These are phyloP conservation scores for Teunomyces panamensis DNA, from an alignment of 805 yeast species.

Conservation along the genomic window DNA sequence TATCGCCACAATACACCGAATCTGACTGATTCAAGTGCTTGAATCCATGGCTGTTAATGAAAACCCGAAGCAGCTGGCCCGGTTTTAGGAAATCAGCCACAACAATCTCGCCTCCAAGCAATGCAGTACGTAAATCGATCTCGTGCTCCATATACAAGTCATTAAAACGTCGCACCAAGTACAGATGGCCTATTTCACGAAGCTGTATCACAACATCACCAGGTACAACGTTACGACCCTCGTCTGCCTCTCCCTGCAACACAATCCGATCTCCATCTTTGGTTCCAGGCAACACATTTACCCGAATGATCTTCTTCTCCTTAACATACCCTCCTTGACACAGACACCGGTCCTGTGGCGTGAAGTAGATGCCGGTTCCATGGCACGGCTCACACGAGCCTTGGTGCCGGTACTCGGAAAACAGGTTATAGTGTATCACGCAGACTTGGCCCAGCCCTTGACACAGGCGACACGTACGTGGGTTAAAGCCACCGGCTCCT, in stretches of 20 bases:
- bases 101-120: conserved; percentile 53
- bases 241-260: conserved; percentile 63
- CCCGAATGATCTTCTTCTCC: conserved; percentile 49
- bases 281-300: conserved; percentile 57
- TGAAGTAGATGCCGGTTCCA: conserved; percentile 32
- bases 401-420: conserved; percentile 38
- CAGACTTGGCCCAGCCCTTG: conserved; percentile 47
- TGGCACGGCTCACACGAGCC: conserved; percentile 31
- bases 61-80: conserved; percentile 27
- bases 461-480: conserved; percentile 34
- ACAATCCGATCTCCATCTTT: conserved; percentile 50
- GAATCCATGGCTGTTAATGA: conserved; percentile 36
- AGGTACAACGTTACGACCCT: conserved; percentile 54
- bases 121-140: conserved; percentile 52
- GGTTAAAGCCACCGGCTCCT: conserved; percentile 50
- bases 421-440: conserved; percentile 41
- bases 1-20: conserved; percentile 31
- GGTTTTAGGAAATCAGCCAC: conserved; percentile 30
- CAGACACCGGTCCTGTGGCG: conserved; percentile 20
- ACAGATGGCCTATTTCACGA: conserved; percentile 36
- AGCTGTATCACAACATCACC: conserved; percentile 66
- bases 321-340: conserved; percentile 42
- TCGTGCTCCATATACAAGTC: conserved; percentile 45
- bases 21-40: conserved; percentile 12
- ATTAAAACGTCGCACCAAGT: conserved; percentile 40